Percentiles rank a stretch among this genome's conserved stretches.
Evolutionary conservation across 768 basidiomycete species (phyloP).

Genomic region (Epithele typhae): DNA sequence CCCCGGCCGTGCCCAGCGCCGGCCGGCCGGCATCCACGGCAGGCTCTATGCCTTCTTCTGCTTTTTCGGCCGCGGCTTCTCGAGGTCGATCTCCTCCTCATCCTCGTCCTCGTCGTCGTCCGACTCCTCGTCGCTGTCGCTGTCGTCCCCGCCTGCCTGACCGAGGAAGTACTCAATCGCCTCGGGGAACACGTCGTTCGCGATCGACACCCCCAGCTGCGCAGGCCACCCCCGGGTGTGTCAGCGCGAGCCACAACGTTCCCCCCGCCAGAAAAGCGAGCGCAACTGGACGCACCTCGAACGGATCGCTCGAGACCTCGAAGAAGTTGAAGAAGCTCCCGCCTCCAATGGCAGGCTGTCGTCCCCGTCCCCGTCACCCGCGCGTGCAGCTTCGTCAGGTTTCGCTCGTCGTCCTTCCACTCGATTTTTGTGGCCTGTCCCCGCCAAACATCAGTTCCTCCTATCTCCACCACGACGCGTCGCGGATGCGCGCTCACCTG

Average conservation of each 20-base stretch:
- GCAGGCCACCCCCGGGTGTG: conserved; percentile 11
- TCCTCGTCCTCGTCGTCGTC: conserved; percentile 74
- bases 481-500: conserved; percentile 45
- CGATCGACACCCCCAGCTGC: conserved; percentile 69
- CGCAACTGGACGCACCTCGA: conserved; percentile 54
- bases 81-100: conserved; percentile 83
- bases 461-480: too few species aligned
- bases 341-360: conserved; percentile 57
- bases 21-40: too few species aligned
- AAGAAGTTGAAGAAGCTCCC: conserved; percentile 92
- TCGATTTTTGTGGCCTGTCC: conserved; percentile 60
- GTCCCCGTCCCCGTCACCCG: conserved; percentile 57
- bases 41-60: conserved; percentile 49
- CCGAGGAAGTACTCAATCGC: conserved; percentile 83
- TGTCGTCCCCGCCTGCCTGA: conserved; percentile 50
- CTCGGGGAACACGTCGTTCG: conserved; percentile 75
- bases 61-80: conserved; percentile 78
- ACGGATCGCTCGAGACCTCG: conserved; percentile 58
- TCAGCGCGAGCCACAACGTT: background rate
- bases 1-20: background rate
- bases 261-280: background rate
- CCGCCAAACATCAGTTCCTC: background rate
- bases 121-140: conserved; percentile 61
- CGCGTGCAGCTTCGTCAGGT: conserved; percentile 77
- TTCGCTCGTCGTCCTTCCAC: conserved; percentile 77